phyloP scores from a whole-genome alignment of 768 basidiomycete genomes.

The Pleurotus cornucopiae region DNA sequence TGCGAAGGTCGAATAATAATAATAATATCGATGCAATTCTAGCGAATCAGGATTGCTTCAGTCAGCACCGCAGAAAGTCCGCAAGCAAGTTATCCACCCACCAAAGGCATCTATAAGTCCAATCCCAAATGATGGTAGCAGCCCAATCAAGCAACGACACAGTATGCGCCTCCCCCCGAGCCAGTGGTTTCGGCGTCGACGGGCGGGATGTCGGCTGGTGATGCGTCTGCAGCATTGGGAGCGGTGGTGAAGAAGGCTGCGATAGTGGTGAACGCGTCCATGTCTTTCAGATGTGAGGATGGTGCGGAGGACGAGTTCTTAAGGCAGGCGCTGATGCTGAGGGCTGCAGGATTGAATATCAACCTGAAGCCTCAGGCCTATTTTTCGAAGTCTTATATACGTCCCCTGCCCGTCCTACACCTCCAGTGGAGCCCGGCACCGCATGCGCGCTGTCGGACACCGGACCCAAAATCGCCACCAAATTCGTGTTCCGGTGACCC shows the following conservation, averaged over 20 bases:
- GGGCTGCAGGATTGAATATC: conserved; percentile 1
- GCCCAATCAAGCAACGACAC: conserved; percentile 6
- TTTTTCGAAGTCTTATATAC: not conserved
- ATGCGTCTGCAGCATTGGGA: conserved; percentile 1
- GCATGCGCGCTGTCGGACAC: not conserved
- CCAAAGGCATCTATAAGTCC: not conserved
- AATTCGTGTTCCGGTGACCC: not conserved
- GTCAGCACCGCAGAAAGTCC: not conserved
- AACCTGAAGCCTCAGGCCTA: not conserved
- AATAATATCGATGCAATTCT: conserved; percentile 9
- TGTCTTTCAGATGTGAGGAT: conserved; percentile 1
- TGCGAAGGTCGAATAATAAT: conserved; percentile 9
- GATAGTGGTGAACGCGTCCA: conserved; percentile 8
- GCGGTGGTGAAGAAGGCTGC: conserved; percentile 9
- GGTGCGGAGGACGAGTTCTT: not conserved
- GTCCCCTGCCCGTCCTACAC: not conserved
- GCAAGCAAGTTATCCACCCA: not conserved
- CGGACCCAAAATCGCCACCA: not conserved
- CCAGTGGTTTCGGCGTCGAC: conserved; percentile 7
- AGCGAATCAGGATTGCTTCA: not conserved
- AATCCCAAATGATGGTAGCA: not conserved
- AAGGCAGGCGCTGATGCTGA: not conserved
- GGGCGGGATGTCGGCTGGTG: conserved; percentile 1
- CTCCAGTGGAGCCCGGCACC: not conserved
- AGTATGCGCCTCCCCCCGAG: conserved; percentile 8